Evolutionary conservation across 1,284 basidiomycete genomes (phyloP), one percentile per base, ranked within the genome.

Genomic region (Calocybe gambosa): DNA sequence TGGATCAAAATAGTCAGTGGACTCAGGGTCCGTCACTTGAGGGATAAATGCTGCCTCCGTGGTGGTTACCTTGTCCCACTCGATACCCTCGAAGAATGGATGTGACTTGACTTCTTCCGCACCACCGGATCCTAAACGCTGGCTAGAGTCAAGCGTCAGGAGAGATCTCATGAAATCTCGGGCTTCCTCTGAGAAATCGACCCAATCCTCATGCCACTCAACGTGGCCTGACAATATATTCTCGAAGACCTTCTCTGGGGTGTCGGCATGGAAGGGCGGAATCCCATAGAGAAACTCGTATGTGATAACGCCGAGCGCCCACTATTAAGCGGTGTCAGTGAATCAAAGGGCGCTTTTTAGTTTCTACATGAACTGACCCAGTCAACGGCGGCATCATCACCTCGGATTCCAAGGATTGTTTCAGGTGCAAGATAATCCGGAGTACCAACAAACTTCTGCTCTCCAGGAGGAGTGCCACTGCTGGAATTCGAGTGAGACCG

Each of bases 221-320:
- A 99, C 82, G 34, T 89, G 83, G 10, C 94, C 85, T n/a, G 94
- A 97, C 13, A 99, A 76, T 58, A 99, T 97, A 63, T 98, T 99
- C 69, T 98, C 94, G 60, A 99, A 99, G 3, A 99, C 94, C 68
- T 91, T 92, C 63, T 97, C 93, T 0, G 95, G 94, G 7, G 89
- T 89, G 50, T 96, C 92, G 39, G 91, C 95, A 59, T 99, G 93
- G 79, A 99, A 99, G 0, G 96, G 96, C 25, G 96, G 96, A 33
- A 93, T 81, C 2, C 96, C 94, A 58, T 95, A 99, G 28, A 99
- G 68, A 67, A 99, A 99, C 71, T 99, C 95, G 68, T 99, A 99
- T 21, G 93, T 88, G 59, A 99, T 96, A 38, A 98, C 93, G 51
- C 96, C 96, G 28, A 99, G 77, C 12, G 96, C 96, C 96, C 96